A percentile compares a stretch with the other conserved stretches of the same genome.
phyloP scores from a whole-genome alignment of 495 filamentous ascomycete genomes.

The Cudoniella acicularis region DNA sequence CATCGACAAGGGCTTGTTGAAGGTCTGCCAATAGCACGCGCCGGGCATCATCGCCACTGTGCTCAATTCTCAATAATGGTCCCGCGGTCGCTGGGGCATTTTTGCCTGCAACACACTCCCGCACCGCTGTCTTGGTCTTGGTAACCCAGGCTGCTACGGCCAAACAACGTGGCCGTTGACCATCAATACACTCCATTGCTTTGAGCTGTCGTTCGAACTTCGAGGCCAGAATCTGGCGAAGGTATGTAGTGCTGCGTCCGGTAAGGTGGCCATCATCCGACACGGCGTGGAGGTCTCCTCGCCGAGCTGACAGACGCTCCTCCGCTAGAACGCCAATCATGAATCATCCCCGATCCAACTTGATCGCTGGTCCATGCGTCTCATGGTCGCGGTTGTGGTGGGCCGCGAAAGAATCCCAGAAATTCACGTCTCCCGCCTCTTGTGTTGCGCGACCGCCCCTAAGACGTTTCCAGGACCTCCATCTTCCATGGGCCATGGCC shows the following conservation, averaged over 20 bases:
- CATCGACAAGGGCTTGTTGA: not conserved
- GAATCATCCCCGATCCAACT: not conserved
- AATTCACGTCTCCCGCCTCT: not conserved
- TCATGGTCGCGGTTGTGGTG: not conserved
- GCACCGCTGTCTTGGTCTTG: not conserved
- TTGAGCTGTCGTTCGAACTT: not conserved
- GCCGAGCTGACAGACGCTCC: too few species aligned
- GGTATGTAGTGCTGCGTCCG: too few species aligned
- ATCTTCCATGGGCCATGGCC: too few species aligned
- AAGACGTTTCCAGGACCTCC: not conserved
- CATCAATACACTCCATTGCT: not conserved
- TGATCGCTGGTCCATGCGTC: not conserved
- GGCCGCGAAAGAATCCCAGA: not conserved
- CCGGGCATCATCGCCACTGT: not conserved
- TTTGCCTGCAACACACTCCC: not conserved
- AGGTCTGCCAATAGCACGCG: not conserved
- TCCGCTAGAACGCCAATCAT: not conserved
- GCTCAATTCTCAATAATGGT: too few species aligned
- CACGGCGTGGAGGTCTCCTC: too few species aligned
- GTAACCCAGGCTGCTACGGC: not conserved
- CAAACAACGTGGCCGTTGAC: not conserved
- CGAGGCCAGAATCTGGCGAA: too few species aligned
- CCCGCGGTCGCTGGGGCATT: not conserved
- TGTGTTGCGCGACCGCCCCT: not conserved
- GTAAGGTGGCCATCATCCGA: too few species aligned